phyloP scores from a whole-genome alignment of 2,329 filamentous ascomycete genomes.

The Hymenotorrendiella dingleyae region DNA sequence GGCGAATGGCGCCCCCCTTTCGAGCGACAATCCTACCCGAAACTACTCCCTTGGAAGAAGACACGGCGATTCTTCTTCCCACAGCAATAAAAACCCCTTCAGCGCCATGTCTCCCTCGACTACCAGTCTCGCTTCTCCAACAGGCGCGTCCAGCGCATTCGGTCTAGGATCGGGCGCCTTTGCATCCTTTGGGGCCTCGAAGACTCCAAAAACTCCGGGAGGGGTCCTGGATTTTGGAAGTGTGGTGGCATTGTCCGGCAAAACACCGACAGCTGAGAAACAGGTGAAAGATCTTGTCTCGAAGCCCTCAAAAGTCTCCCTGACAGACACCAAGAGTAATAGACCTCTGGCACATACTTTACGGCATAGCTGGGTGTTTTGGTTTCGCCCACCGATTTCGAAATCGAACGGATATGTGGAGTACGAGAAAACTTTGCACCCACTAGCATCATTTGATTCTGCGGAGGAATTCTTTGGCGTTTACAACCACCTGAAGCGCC shows the following conservation, averaged over 20 bases:
- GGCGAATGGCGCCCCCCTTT: slow-evolving; percentile 28
- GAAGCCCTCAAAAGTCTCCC: slow-evolving; percentile 31
- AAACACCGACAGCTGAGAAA: slow-evolving; percentile 58
- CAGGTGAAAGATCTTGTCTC: slow-evolving; percentile 44
- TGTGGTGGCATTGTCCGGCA: slow-evolving; percentile 40
- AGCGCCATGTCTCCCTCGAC: slow-evolving; percentile 66
- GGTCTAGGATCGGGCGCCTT: slow-evolving; percentile 93
- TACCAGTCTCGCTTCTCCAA: slow-evolving; percentile 67
- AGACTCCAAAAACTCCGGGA: slow-evolving; percentile 81
- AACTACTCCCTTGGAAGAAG: slow-evolving; percentile 64
- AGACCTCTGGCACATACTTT: slow-evolving; percentile 52
- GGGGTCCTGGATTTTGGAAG: slow-evolving; percentile 74
- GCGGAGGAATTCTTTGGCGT: slow-evolving; percentile 89
- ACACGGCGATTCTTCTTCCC: slow-evolving; percentile 67
- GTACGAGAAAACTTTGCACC: slow-evolving; percentile 93
- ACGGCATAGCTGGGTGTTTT: slow-evolving; percentile 89
- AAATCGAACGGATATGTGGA: slow-evolving; percentile 85
- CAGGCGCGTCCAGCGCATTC: slow-evolving; percentile 80
- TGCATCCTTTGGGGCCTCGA: slow-evolving; percentile 80
- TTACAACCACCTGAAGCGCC: slow-evolving; percentile 83
- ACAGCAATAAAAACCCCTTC: slow-evolving; percentile 73
- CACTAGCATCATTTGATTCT: slow-evolving; percentile 74
- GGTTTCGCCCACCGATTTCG: slow-evolving; percentile 93
- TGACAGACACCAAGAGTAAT: slow-evolving; percentile 41
- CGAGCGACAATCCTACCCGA: slow-evolving; percentile 51